Conservation (phyloP, 2,329 filamentous ascomycete species). For the Penicillium sp. region DNA sequence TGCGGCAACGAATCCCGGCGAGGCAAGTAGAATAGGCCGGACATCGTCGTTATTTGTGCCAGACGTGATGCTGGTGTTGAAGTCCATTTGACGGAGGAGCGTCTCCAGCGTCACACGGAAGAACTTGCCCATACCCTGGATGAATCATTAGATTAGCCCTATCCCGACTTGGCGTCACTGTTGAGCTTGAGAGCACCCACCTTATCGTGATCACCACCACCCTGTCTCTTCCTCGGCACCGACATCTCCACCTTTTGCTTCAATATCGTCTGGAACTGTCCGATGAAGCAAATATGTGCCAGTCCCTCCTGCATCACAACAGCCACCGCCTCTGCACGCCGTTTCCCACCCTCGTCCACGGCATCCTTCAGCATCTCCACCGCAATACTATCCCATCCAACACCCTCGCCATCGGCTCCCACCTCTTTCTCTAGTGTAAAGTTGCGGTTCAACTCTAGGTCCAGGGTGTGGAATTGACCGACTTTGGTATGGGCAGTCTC, state of each 20-base stretch:
- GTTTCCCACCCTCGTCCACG: slow-evolving; percentile 66
- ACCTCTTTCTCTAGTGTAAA: slow-evolving; percentile 84
- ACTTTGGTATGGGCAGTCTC: slow-evolving; percentile 70
- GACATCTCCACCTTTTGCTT: slow-evolving; percentile 53
- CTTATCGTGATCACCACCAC: slow-evolving; percentile 54
- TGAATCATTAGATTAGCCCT: slow-evolving; percentile 2
- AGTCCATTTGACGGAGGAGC: slow-evolving; percentile 76
- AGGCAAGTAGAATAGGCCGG: slow-evolving; percentile 76
- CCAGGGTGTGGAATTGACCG: slow-evolving; percentile 70
- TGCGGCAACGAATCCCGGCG: slow-evolving; percentile 81
- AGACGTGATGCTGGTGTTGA: slow-evolving; percentile 51
- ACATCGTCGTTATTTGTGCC: slow-evolving; percentile 39
- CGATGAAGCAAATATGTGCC: slow-evolving; percentile 55
- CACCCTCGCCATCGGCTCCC: slow-evolving; percentile 47
- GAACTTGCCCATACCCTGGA: slow-evolving; percentile 71
- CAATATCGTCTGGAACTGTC: slow-evolving; percentile 52
- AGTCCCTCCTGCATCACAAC: slow-evolving; percentile 85
- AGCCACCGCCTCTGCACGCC: slow-evolving; percentile 80
- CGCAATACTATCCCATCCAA: slow-evolving; percentile 87
- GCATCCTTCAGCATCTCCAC: slow-evolving; percentile 76
- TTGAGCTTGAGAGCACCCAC: slow-evolving; percentile 23
- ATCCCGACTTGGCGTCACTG: no score
- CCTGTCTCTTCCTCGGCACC: slow-evolving; percentile 50
- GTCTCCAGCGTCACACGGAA: slow-evolving; percentile 76
- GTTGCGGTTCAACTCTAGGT: slow-evolving; percentile 82